phyloP scores from a whole-genome alignment of 805 yeast genomes.

The Kazachstania taianensis region DNA sequence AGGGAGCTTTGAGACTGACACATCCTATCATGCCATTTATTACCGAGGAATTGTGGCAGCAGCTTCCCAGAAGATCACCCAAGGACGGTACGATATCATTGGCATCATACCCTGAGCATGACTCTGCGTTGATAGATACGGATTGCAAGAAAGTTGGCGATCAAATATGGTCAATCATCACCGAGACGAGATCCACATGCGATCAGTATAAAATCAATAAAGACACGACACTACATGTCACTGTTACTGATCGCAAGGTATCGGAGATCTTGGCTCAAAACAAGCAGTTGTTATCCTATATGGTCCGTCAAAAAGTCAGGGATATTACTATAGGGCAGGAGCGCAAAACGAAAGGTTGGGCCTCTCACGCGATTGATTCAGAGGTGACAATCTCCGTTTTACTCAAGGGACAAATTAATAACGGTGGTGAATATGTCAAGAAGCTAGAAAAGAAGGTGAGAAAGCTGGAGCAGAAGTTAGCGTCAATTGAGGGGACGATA shows the following conservation, averaged over 20 bases:
- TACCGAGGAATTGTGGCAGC: slow-evolving; percentile 97
- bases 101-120: slow-evolving; percentile 66
- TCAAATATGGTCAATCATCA: slow-evolving; percentile 70
- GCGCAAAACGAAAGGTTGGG: slow-evolving; percentile 48
- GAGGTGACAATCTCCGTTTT: slow-evolving; percentile 73
- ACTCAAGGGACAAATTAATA: slow-evolving; percentile 80
- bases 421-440: slow-evolving; percentile 75
- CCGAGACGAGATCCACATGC: slow-evolving; percentile 80
- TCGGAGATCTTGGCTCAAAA: slow-evolving; percentile 39
- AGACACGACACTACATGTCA: slow-evolving; percentile 76
- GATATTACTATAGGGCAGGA: background rate
- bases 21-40: slow-evolving; percentile 98
- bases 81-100: slow-evolving; percentile 64
- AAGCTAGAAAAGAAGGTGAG: slow-evolving; percentile 69
- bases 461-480: slow-evolving; percentile 49
- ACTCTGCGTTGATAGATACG: slow-evolving; percentile 45
- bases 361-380: slow-evolving; percentile 67
- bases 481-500: slow-evolving; percentile 56
- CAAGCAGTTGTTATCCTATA: slow-evolving; percentile 34
- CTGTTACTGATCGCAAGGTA: slow-evolving; percentile 35
- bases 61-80: slow-evolving; percentile 59
- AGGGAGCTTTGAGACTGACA: slow-evolving; percentile 76
- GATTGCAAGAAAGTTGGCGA: slow-evolving; percentile 66
- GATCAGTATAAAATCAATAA: slow-evolving; percentile 81
- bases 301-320: background rate